A percentile compares a stretch with the other conserved stretches of the same genome.
Evolutionary conservation across 257 asterid genomes (phyloP).

Genomic region (Marsdenia floribunda): DNA sequence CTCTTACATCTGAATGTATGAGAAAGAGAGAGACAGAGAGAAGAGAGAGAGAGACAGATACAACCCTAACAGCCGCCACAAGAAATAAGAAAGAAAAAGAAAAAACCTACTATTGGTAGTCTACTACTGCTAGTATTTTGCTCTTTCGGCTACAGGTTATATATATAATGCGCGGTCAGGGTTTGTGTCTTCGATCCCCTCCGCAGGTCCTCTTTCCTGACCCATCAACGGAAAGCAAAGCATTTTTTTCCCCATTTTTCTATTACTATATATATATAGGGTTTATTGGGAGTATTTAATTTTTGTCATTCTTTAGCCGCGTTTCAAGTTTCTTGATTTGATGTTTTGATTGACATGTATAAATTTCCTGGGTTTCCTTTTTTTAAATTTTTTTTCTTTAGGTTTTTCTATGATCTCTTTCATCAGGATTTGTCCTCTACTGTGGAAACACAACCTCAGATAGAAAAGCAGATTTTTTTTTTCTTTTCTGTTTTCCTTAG

Average conservation of each 20-base stretch:
- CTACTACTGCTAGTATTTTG: no score
- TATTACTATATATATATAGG: neutral
- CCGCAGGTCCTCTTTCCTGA: neutral
- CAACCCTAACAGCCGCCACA: constrained; percentile 51
- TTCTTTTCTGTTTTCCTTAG: constrained; percentile 5
- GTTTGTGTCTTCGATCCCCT: neutral
- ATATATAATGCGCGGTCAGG: neutral
- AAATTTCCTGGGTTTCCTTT: neutral
- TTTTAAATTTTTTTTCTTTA: no score
- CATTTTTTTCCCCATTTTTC: no score
- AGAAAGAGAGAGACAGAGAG: no score
- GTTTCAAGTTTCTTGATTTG: constrained; percentile 27
- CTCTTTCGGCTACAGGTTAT: constrained; percentile 4
- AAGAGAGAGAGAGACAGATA: neutral
- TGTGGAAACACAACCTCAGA: constrained; percentile 40
- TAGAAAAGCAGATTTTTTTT: neutral
- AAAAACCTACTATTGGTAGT: no score
- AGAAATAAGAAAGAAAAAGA: constrained; percentile 1
- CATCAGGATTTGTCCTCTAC: constrained; percentile 41
- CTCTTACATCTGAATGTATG: no score
- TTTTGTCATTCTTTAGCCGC: constrained; percentile 11
- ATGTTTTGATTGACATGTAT: constrained; percentile 33
- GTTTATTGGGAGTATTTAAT: neutral
- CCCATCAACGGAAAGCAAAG: constrained; percentile 10
- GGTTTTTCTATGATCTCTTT: neutral